Conservation (phyloP, 1,284 basidiomycete species). For the Erythrobasidium hasegawianum region DNA sequence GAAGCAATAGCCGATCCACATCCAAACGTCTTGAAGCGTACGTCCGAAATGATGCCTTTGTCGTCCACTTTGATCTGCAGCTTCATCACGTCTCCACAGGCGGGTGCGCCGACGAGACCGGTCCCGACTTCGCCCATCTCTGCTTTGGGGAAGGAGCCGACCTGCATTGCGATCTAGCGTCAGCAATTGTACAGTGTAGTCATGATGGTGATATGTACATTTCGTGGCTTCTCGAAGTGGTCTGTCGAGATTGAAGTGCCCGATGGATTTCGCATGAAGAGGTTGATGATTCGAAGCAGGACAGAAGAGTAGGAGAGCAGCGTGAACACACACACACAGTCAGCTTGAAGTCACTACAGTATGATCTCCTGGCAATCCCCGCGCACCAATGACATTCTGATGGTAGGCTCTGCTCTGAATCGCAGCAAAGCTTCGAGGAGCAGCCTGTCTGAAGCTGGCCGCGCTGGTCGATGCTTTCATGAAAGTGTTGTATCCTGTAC, state of each 20-base stretch:
- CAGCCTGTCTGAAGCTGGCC: constrained; percentile 14
- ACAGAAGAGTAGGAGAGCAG: not conserved
- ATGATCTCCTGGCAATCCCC: not conserved
- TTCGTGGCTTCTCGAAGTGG: constrained; percentile 91
- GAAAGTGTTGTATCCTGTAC: constrained; percentile 12
- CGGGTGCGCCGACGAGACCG: constrained; percentile 95
- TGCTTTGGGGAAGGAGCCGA: constrained; percentile 88
- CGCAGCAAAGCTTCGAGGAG: constrained; percentile 12
- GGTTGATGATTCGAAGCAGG: not conserved
- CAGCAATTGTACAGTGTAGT: not conserved
- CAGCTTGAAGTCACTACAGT: not conserved
- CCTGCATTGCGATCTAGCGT: constrained; percentile 55
- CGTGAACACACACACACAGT: not conserved
- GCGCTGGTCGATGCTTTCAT: constrained; percentile 13
- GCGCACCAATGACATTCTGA: constrained; percentile 78
- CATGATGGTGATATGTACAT: constrained; percentile 59
- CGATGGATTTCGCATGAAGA: not conserved
- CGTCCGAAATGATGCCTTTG: constrained; percentile 86
- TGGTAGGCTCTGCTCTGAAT: constrained; percentile 64
- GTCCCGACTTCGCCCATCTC: constrained; percentile 83
- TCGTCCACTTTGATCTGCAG: constrained; percentile 97
- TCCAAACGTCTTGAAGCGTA: constrained; percentile 98
- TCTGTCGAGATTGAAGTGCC: constrained; percentile 14
- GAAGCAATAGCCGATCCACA: constrained; percentile 97
- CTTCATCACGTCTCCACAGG: constrained; percentile 62